Evolutionary conservation across 371 early-diverging fungal species (phyloP), one percentile per base, ranked within the genome.

Genomic region (Dichotomocladium elegans): DNA sequence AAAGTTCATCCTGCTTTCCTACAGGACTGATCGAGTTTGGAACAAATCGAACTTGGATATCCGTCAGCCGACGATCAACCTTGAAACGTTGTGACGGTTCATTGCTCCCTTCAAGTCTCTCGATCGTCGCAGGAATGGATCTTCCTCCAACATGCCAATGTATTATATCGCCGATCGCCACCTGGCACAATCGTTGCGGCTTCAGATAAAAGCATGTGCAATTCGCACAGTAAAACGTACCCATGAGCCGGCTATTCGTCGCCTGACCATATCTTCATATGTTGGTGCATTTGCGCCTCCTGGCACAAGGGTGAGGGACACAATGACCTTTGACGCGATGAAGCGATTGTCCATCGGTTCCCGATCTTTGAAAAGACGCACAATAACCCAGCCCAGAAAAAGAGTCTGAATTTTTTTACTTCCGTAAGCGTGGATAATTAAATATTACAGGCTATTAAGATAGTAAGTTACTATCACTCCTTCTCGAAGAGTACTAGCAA

Each of bases 191-290:
- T 15, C 24, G 33, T 29, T 15, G 31, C 27, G 17, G 14, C 12
- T 27, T 29, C 11, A 19, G 19, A 1, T 21, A 1, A 40, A 42
- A 52, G 43, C 52, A 11, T 22, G 15, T n/a, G n/a, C n/a, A n/a
- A n/a, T n/a, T n/a, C n/a, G n/a, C n/a, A n/a, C n/a, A n/a, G n/a
- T n/a, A n/a, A n/a, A n/a, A 37, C 37, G 8, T 37, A 37, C 37
- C n/a, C 15, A 7, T 2, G 22, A 40, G 14, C 41, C 55, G 10
- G 47, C 55, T 21, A 54, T 22, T 46, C 37, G 45, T 29, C 55
- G 55, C 17, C 47, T 27, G 24, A 45, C 21, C 55, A 54, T 54
- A 22, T 45, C 43, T 17, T 28, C 43, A 26, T 37, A 24, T n/a
- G 41, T 42, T 1, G 52, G 52, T 29, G 43, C 45, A 11, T 24